A percentile compares a stretch with the other conserved stretches of the same genome.
phyloP scores from a whole-genome alignment of 2,329 filamentous ascomycete species.

The Exophiala xenobiotica region DNA sequence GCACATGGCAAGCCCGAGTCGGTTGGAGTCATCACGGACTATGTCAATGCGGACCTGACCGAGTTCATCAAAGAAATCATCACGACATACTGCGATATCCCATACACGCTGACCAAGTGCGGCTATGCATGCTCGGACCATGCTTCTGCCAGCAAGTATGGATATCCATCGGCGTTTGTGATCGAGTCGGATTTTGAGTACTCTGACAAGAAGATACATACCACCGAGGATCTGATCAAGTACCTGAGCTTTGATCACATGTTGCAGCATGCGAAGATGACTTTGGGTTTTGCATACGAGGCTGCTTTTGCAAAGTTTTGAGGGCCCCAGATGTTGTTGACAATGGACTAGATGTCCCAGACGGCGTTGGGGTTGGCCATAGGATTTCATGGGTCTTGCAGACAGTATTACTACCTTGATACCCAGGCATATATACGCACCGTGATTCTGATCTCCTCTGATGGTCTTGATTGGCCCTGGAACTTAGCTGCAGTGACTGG shows the following conservation, averaged over 20 bases:
- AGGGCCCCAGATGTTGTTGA: slow-evolving; percentile 15
- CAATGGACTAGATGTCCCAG: too few species aligned
- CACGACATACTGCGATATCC: slow-evolving; percentile 83
- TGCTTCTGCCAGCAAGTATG: slow-evolving; percentile 64
- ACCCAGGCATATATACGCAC: background rate
- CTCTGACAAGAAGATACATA: slow-evolving; percentile 70
- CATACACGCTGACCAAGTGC: slow-evolving; percentile 82
- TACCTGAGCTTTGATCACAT: slow-evolving; percentile 82
- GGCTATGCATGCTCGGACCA: slow-evolving; percentile 79
- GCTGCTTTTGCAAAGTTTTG: slow-evolving; percentile 72
- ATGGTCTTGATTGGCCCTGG: background rate
- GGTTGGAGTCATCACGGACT: slow-evolving; percentile 91
- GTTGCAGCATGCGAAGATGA: slow-evolving; percentile 85
- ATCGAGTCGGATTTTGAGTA: slow-evolving; percentile 62
- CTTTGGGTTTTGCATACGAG: slow-evolving; percentile 79
- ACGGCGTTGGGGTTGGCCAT: too few species aligned
- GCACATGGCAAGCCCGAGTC: slow-evolving; percentile 80
- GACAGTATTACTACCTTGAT: background rate
- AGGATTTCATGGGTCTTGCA: too few species aligned
- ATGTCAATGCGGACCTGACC: slow-evolving; percentile 77
- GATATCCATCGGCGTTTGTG: slow-evolving; percentile 65
- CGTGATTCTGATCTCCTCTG: background rate
- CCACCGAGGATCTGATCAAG: slow-evolving; percentile 68
- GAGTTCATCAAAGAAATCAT: slow-evolving; percentile 88
- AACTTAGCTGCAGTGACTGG: background rate